phyloP scores from a whole-genome alignment of 2,329 filamentous ascomycete species.

The Hypoxylon sp. region DNA sequence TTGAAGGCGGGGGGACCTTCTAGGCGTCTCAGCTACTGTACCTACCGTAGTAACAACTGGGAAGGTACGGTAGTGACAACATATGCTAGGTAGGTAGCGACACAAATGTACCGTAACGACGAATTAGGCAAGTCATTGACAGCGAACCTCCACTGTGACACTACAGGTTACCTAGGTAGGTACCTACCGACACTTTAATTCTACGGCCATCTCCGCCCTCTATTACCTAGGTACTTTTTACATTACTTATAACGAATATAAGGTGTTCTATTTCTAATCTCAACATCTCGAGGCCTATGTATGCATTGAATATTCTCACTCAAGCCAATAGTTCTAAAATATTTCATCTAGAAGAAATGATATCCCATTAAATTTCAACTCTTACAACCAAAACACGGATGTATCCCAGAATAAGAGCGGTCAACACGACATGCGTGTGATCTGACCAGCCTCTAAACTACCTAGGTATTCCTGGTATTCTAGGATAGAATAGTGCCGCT shows the following conservation, averaged over 20 bases:
- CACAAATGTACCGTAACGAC: slow-evolving; percentile 13
- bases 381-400: too few species aligned
- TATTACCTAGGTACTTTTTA: too few species aligned
- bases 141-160: slow-evolving; percentile 19
- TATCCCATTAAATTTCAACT: too few species aligned
- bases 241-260: background rate
- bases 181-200: slow-evolving; percentile 31
- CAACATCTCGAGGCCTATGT: background rate
- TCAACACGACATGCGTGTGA: background rate
- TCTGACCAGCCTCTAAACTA: background rate
- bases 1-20: slow-evolving; percentile 1
- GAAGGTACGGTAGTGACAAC: background rate
- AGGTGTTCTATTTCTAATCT: slow-evolving; percentile 2
- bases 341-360: background rate
- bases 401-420: background rate
- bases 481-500: background rate
- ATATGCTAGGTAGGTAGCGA: background rate
- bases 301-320: slow-evolving; percentile 6
- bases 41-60: background rate
- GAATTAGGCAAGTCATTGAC: slow-evolving; percentile 35
- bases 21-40: slow-evolving; percentile 12
- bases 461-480: background rate
- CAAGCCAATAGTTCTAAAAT: background rate
- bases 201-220: slow-evolving; percentile 36
- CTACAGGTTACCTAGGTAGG: slow-evolving; percentile 25